Conservation (phyloP, 1,284 basidiomycete species). For the Trichosporon ovoides region DNA sequence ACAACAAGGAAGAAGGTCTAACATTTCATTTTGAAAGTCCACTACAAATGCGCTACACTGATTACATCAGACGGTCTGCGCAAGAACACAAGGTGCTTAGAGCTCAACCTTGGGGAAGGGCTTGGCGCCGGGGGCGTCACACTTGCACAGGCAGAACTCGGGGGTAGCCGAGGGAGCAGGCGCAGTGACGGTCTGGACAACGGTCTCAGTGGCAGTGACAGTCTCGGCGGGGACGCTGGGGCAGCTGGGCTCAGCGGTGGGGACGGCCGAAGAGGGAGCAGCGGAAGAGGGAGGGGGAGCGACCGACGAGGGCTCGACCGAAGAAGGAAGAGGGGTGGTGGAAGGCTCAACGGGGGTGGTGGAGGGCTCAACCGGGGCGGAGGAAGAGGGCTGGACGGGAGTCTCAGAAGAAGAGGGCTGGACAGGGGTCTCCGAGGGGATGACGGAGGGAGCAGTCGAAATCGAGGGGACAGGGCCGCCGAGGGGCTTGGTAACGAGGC, state of each 20-base stretch:
- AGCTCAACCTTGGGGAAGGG: conserved; percentile 13
- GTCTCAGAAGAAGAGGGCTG: background rate
- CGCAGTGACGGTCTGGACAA: conserved; percentile 5
- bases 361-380: too few relatives aligned
- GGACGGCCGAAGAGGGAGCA: background rate
- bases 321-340: too few relatives aligned
- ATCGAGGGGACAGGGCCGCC: background rate
- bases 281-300: background rate
- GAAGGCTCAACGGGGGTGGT: too few relatives aligned
- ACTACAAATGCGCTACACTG: too few relatives aligned
- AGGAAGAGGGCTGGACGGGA: too few relatives aligned
- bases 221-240: conserved; percentile 6
- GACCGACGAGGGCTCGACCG: background rate
- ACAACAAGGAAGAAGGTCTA: too few relatives aligned
- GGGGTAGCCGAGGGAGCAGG: background rate
- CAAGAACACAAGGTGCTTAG: too few relatives aligned
- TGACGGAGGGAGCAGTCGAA: background rate
- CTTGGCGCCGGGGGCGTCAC: conserved; percentile 8
- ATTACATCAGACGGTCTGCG: too few relatives aligned
- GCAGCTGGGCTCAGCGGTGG: background rate
- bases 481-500: background rate
- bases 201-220: background rate
- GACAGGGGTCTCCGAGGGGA: background rate
- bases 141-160: conserved; percentile 8
- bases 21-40: too few relatives aligned